Conservation (phyloP, 2,329 filamentous ascomycete genomes). For the Amylocarpus encephaloides region DNA sequence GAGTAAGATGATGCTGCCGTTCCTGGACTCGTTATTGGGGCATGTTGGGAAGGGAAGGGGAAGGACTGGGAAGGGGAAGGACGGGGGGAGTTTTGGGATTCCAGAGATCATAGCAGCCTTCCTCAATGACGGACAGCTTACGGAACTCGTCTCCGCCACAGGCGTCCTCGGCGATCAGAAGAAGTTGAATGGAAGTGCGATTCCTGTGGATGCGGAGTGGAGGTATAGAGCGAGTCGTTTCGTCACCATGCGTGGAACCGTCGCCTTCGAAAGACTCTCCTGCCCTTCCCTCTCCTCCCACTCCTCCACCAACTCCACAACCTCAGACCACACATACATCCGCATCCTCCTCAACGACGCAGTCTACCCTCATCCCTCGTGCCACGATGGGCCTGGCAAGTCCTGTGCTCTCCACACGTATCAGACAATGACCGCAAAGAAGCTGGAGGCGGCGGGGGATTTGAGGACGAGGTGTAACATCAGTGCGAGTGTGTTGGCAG, state of each 20-base stretch:
- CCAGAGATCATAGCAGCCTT: conserved; percentile 56
- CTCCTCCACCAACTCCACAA: neutral
- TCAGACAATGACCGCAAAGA: conserved; percentile 4
- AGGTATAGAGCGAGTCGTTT: conserved; percentile 51
- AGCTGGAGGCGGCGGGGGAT: conserved; percentile 15
- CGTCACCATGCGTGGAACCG: conserved; percentile 57
- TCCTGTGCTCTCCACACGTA: conserved; percentile 41
- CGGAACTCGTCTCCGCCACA: conserved; percentile 51
- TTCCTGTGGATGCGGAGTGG: conserved; percentile 36
- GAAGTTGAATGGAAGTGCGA: conserved; percentile 41
- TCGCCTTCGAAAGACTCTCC: conserved; percentile 57
- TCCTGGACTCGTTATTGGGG: conserved; percentile 46
- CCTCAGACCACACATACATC: conserved; percentile 39
- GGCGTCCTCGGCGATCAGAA: conserved; percentile 50
- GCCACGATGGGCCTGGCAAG: conserved; percentile 48
- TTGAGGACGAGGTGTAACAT: conserved; percentile 33
- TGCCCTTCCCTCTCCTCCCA: conserved; percentile 33
- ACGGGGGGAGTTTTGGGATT: conserved; percentile 42
- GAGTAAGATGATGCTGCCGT: conserved; percentile 54
- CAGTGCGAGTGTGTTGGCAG: conserved; percentile 25
- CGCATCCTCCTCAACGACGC: conserved; percentile 57
- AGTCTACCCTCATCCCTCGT: conserved; percentile 52
- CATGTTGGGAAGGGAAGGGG: conserved; percentile 43
- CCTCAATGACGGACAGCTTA: conserved; percentile 60
- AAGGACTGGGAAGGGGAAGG: conserved; percentile 39